Evolutionary conservation across 805 yeast species (phyloP).

Genomic region (Ogataea polymorpha): DNA sequence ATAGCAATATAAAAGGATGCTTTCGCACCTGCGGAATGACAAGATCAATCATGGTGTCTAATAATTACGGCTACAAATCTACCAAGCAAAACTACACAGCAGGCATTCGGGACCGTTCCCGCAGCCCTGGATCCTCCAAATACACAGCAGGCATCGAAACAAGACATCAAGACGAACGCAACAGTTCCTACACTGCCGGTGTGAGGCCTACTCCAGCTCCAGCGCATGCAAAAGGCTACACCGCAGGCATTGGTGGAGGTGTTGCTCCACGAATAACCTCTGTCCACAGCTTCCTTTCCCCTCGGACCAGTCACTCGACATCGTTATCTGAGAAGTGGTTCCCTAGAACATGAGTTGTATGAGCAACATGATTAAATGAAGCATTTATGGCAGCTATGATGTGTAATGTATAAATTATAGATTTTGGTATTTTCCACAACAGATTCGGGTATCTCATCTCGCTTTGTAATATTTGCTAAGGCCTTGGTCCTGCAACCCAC

Average conservation of each 20-base stretch:
- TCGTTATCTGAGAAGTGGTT: not conserved
- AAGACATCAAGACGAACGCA: not conserved
- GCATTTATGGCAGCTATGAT: not conserved
- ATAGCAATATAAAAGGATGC: not conserved
- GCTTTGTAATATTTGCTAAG: not conserved
- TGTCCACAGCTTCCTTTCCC: not conserved
- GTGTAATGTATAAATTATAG: not conserved
- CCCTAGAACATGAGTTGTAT: not conserved
- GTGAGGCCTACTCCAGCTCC: conserved; percentile 1
- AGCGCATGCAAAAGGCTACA: conserved; percentile 9
- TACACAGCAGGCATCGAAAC: conserved; percentile 1
- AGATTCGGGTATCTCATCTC: not conserved
- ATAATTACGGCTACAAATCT: no score
- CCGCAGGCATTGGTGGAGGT: conserved; percentile 15
- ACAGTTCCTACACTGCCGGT: conserved; percentile 5
- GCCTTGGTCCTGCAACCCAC: not conserved
- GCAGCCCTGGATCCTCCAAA: not conserved
- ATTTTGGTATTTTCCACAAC: not conserved
- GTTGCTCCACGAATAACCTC: not conserved
- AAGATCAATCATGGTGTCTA: not conserved
- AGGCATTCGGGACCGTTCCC: not conserved
- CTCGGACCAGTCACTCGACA: not conserved
- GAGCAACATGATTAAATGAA: not conserved
- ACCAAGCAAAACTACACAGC: conserved; percentile 1
- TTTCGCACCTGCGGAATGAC: not conserved